Evolutionary conservation across 768 basidiomycete species (phyloP).

Genomic region (Scleroderma bovista): DNA sequence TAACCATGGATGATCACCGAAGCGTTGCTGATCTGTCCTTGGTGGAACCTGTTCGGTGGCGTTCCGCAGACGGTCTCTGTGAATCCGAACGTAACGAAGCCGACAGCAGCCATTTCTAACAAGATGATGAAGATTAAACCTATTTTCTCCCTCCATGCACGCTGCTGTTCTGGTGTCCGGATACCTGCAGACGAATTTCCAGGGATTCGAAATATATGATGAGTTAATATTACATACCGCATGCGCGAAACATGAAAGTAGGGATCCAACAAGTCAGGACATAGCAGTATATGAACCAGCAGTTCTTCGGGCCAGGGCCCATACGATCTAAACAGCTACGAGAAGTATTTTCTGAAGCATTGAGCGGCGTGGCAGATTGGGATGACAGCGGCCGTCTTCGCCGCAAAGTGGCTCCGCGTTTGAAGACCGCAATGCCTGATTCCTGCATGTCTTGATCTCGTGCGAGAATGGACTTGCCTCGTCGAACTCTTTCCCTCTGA

Average conservation of each 20-base stretch:
- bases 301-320: constrained; percentile 83
- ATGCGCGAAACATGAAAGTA: constrained; percentile 62
- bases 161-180: constrained; percentile 84
- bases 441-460: constrained; percentile 90
- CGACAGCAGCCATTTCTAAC: constrained; percentile 86
- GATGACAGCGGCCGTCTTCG: constrained; percentile 53
- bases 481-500: constrained; percentile 47
- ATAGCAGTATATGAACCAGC: constrained; percentile 95
- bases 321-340: constrained; percentile 62
- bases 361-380: constrained; percentile 33
- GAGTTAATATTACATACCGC: constrained; percentile 50
- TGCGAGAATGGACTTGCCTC: constrained; percentile 86
- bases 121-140: constrained; percentile 81
- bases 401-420: constrained; percentile 74
- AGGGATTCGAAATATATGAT: constrained; percentile 6
- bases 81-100: constrained; percentile 98
- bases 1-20: constrained; percentile 93
- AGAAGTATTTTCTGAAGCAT: constrained; percentile 32
- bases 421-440: constrained; percentile 89
- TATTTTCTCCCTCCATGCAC: constrained; percentile 98
- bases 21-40: constrained; percentile 66
- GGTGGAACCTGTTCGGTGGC: constrained; percentile 77
- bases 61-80: constrained; percentile 89
- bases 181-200: constrained; percentile 50
- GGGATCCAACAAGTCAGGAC: constrained; percentile 84